These are phyloP conservation scores for Kodamaea kaohsiungensis DNA, from an alignment of 805 yeast genomes.

Conservation along the genomic window DNA sequence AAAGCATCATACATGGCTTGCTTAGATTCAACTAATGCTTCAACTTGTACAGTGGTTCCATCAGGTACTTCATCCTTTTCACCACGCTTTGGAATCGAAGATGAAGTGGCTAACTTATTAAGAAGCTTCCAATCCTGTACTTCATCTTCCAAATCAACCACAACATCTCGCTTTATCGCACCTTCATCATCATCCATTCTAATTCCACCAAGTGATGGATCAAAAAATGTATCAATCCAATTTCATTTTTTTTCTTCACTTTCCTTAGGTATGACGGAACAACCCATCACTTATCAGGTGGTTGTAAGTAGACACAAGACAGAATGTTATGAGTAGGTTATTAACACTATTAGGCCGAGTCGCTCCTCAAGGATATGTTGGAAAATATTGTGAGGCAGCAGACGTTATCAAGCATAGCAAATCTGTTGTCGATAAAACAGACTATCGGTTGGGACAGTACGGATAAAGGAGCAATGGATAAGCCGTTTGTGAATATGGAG, in stretches of 20 bases:
- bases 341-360: constrained; percentile 33
- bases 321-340: neutral
- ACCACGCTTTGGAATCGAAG: constrained; percentile 66
- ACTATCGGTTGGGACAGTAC: constrained; percentile 13
- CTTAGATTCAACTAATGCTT: constrained; percentile 52
- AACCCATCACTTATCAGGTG: constrained; percentile 19
- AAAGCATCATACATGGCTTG: constrained; percentile 75
- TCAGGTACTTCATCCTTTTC: constrained; percentile 87
- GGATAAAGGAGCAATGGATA: constrained; percentile 1
- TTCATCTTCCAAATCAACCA: constrained; percentile 41
- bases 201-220: neutral
- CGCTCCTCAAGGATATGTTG: constrained; percentile 37
- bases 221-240: neutral
- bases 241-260: neutral
- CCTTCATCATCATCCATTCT: constrained; percentile 12
- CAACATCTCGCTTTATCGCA: constrained; percentile 1
- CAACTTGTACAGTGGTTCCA: constrained; percentile 57
- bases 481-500: constrained; percentile 10
- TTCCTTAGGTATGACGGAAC: constrained; percentile 6
- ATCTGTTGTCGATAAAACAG: constrained; percentile 20
- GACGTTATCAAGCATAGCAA: constrained; percentile 25
- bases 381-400: constrained; percentile 33
- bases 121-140: constrained; percentile 54
- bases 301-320: constrained; percentile 17
- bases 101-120: constrained; percentile 15